Evolutionary conservation across 352 stramenopile genomes (phyloP).

Genomic region (Phytopythium helicoides): DNA sequence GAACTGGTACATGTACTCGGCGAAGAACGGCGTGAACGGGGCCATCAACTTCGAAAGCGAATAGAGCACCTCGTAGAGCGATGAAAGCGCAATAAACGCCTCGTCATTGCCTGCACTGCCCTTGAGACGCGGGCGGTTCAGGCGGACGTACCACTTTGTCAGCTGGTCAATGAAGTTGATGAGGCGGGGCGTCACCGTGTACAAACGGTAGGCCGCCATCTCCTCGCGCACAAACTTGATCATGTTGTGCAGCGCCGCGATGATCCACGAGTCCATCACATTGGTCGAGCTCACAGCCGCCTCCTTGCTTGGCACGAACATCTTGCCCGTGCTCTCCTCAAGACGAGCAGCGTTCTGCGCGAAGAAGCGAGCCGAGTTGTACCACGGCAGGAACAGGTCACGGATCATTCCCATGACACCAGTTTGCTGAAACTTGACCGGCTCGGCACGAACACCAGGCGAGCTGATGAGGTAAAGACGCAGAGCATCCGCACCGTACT

Average conservation of each 20-base stretch:
- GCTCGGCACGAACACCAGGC: slow-evolving; percentile 98
- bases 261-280: slow-evolving; percentile 99
- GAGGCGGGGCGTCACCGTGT: slow-evolving; percentile 98
- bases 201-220: slow-evolving; percentile 99
- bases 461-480: slow-evolving; percentile 99
- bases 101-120: slow-evolving; percentile 89
- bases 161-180: slow-evolving; percentile 98
- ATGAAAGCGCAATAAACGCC: slow-evolving; percentile 81
- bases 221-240: slow-evolving; percentile 98
- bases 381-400: slow-evolving; percentile 99
- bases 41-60: slow-evolving; percentile 96
- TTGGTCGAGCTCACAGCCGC: slow-evolving; percentile 92
- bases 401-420: slow-evolving; percentile 97
- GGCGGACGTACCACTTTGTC: slow-evolving; percentile 99
- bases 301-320: slow-evolving; percentile 91
- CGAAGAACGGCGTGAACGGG: slow-evolving; percentile 99
- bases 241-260: slow-evolving; percentile 95
- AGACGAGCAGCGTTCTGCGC: slow-evolving; percentile 95
- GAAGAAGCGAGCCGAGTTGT: slow-evolving; percentile 99
- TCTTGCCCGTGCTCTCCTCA: slow-evolving; percentile 76
- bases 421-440: slow-evolving; percentile 95
- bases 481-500: slow-evolving; percentile 98
- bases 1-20: slow-evolving; percentile 99
- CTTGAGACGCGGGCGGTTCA: slow-evolving; percentile 98
- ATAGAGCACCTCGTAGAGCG: slow-evolving; percentile 98